Percentiles rank a stretch among this genome's conserved stretches.
Conservation (phyloP, 306 rosid genomes). For the Gillenia trifoliata region DNA sequence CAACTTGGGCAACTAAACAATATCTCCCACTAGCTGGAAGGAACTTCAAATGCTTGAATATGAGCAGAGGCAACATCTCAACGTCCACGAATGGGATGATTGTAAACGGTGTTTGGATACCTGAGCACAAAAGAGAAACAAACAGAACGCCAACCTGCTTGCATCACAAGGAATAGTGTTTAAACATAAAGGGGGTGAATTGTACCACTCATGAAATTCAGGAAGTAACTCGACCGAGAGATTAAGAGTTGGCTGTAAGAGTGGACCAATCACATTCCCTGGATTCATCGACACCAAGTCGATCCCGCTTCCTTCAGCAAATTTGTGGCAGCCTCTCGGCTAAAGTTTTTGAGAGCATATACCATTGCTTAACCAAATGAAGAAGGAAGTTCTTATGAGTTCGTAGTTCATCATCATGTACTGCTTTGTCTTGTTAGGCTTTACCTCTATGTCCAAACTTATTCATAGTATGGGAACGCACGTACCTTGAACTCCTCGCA, state of each 20-base stretch:
- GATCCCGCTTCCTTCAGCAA: slow-evolving; percentile 14
- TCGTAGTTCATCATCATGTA: no score
- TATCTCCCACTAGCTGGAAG: slow-evolving; percentile 1
- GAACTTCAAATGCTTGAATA: no score
- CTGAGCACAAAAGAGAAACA: no score
- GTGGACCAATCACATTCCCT: slow-evolving; percentile 20
- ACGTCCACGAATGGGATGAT: no score
- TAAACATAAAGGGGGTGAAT: not conserved
- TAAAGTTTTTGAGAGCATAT: slow-evolving; percentile 15
- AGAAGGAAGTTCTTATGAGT: not conserved
- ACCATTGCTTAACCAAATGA: slow-evolving; percentile 8
- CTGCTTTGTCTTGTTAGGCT: no score
- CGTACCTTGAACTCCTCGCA: no score
- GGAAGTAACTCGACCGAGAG: not conserved
- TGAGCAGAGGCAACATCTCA: no score
- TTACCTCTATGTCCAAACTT: no score
- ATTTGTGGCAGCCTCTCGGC: slow-evolving; percentile 33
- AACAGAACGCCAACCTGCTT: no score
- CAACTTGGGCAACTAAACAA: not conserved
- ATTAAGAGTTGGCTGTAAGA: slow-evolving; percentile 16
- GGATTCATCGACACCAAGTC: slow-evolving; percentile 20
- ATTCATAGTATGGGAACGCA: no score
- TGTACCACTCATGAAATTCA: slow-evolving; percentile 1
- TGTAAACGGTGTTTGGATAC: no score
- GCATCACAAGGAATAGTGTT: not conserved